These are phyloP conservation scores for Moricandia moricandioides DNA, from an alignment of 345 rosid genomes.

Conservation along the genomic window DNA sequence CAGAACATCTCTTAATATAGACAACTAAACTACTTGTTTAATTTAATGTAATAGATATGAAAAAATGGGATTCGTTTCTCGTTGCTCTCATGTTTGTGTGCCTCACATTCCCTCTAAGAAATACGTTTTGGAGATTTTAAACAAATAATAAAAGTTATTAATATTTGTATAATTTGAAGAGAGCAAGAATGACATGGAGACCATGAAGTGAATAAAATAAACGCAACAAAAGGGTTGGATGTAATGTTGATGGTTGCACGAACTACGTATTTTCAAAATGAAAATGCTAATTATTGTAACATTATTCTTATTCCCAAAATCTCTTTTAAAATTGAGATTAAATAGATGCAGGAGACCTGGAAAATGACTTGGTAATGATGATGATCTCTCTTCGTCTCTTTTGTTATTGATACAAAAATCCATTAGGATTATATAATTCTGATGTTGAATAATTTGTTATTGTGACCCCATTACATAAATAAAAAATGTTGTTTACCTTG, in stretches of 20 bases:
- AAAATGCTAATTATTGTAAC: slow-evolving; percentile 11
- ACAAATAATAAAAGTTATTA: background rate
- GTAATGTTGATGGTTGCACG: slow-evolving; percentile 40
- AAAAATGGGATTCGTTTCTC: slow-evolving; percentile 24
- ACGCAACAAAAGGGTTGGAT: background rate
- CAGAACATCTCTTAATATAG: slow-evolving; percentile 36
- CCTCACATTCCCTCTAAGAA: slow-evolving; percentile 29
- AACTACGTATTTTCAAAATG: slow-evolving; percentile 2
- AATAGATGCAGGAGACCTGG: slow-evolving; percentile 6
- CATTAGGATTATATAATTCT: background rate
- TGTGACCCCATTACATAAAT: slow-evolving; percentile 4
- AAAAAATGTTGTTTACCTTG: slow-evolving; percentile 4
- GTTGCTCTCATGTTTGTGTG: slow-evolving; percentile 31
- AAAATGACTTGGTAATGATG: slow-evolving; percentile 3
- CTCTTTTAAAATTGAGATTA: slow-evolving; percentile 5
- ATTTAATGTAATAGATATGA: background rate
- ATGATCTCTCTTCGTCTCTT: background rate
- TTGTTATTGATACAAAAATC: background rate
- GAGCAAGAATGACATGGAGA: slow-evolving; percentile 35
- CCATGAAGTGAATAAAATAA: slow-evolving; percentile 31
- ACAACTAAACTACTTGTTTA: slow-evolving; percentile 20
- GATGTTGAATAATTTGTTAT: background rate
- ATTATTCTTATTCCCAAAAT: slow-evolving; percentile 1
- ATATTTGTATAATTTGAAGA: no score
- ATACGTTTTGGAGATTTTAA: slow-evolving; percentile 4